phyloP scores from a whole-genome alignment of 805 yeast genomes.

The Wickerhamiella spandovensis region DNA sequence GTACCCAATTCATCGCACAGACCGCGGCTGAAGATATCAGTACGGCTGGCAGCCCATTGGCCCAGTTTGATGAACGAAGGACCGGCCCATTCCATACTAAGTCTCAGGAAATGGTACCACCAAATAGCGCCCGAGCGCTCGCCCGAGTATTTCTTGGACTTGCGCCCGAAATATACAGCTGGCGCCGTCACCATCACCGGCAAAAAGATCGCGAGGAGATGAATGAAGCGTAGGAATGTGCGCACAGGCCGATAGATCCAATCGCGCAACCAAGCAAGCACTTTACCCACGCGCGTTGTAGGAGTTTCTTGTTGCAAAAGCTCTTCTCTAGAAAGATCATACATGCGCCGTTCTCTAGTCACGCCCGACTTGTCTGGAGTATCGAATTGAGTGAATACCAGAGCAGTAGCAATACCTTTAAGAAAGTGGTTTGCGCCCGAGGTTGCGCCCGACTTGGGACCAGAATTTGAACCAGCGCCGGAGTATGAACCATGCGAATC shows the following conservation, averaged over 20 bases:
- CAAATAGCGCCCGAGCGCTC: constrained; percentile 47
- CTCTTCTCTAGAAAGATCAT: background rate
- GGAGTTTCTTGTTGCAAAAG: background rate
- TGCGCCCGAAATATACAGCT: constrained; percentile 36
- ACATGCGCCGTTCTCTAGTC: constrained; percentile 3
- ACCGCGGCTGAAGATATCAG: constrained; percentile 74
- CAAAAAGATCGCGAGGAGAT: constrained; percentile 49
- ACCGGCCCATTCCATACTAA: constrained; percentile 72
- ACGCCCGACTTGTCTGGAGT: background rate
- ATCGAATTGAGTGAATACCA: constrained; percentile 4
- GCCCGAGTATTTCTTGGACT: constrained; percentile 19
- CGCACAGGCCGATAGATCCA: constrained; percentile 54
- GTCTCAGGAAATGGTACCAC: constrained; percentile 59
- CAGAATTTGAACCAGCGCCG: background rate
- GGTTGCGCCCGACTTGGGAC: background rate
- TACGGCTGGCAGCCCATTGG: constrained; percentile 98
- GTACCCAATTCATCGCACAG: constrained; percentile 64
- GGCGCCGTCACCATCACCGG: constrained; percentile 65
- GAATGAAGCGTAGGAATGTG: constrained; percentile 55
- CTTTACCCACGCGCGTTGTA: background rate
- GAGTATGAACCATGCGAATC: background rate
- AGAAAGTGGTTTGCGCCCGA: too few species aligned
- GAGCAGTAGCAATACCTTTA: background rate
- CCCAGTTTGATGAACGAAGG: constrained; percentile 74
- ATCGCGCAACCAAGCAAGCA: constrained; percentile 7